These are phyloP conservation scores for Luvunga scandens DNA, from an alignment of 345 rosid species.

Conservation along the genomic window DNA sequence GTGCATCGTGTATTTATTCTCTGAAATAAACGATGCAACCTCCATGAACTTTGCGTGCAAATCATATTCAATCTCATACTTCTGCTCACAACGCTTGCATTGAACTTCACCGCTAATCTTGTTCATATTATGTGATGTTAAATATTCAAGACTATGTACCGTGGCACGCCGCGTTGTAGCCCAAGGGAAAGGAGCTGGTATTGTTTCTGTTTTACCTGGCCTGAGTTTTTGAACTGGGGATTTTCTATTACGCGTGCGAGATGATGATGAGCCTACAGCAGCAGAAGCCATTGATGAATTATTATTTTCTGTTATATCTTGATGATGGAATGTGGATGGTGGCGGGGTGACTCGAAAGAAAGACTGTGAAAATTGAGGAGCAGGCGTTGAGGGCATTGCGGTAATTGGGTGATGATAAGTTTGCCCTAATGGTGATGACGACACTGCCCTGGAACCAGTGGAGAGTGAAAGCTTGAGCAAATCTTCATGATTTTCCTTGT, in stretches of 20 bases:
- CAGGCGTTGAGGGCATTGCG: not conserved
- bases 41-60: conserved; percentile 26
- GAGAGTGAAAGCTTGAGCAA: conserved; percentile 10
- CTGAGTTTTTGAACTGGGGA: conserved; percentile 9
- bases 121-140: conserved; percentile 11
- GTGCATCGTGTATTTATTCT: conserved; percentile 26
- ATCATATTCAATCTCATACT: conserved; percentile 23
- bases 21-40: conserved; percentile 17
- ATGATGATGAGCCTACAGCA: not conserved
- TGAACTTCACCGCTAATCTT: conserved; percentile 25
- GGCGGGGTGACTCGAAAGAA: not conserved
- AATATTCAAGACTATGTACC: conserved; percentile 23
- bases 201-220: conserved; percentile 19
- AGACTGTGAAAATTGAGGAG: not conserved
- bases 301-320: not conserved
- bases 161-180: conserved; percentile 26
- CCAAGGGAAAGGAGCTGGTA: conserved; percentile 29
- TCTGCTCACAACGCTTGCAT: conserved; percentile 27
- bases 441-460: not conserved
- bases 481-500: conserved; percentile 1
- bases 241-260: conserved; percentile 15
- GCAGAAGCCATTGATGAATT: not conserved
- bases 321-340: not conserved
- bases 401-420: not conserved
- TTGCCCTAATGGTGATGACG: not conserved